Conservation (phyloP, 225 moss, liverwort and hornwort species). For the Thuidium tamariscinum region DNA sequence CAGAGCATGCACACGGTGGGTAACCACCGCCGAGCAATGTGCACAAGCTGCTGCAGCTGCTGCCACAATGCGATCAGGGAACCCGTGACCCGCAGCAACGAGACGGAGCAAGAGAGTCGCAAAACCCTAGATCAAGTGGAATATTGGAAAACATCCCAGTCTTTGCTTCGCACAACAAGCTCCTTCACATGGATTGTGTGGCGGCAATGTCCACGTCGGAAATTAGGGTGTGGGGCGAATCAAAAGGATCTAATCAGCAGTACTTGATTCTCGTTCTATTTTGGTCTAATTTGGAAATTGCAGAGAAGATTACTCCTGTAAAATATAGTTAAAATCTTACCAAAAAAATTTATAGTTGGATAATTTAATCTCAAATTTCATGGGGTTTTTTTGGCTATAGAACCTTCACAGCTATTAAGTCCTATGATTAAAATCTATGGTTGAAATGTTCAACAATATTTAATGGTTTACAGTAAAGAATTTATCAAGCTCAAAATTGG, state of each 20-base stretch:
- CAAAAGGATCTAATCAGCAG: background rate
- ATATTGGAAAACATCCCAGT: background rate
- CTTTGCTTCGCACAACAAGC: background rate
- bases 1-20: background rate
- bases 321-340: background rate
- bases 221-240: background rate
- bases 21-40: background rate
- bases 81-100: background rate
- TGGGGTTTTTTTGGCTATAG: rapidly evolving
- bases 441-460: background rate
- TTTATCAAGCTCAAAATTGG: too few relatives aligned
- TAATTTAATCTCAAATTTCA: background rate
- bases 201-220: background rate
- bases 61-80: background rate
- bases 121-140: background rate
- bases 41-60: background rate
- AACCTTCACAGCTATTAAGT: too few relatives aligned
- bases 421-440: rapidly evolving
- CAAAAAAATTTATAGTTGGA: background rate
- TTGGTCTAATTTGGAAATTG: background rate
- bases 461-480: too few relatives aligned
- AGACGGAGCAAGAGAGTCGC: background rate
- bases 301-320: background rate
- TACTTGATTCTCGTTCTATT: background rate
- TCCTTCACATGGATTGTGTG: background rate